Evolutionary conservation across 2,329 filamentous ascomycete species (phyloP).

Genomic region (Cladosporium sp.): DNA sequence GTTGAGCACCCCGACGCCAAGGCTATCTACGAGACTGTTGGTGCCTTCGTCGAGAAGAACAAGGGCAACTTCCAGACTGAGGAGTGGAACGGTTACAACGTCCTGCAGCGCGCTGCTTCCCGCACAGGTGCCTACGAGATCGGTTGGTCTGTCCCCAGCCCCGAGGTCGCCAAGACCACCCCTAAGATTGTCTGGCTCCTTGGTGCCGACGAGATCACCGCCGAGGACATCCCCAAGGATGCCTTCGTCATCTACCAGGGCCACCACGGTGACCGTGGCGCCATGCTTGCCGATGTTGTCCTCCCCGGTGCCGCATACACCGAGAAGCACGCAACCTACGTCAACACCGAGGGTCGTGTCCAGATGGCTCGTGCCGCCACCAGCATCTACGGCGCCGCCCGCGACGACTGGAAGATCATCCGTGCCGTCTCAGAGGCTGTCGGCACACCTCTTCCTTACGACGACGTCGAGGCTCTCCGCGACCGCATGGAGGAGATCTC

Average conservation of each 20-base stretch:
- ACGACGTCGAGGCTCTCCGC: conserved; percentile 84
- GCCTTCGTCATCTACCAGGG: conserved; percentile 98
- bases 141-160: conserved; percentile 85
- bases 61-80: conserved; percentile 80
- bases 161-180: conserved; percentile 77
- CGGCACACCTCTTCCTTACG: conserved; percentile 82
- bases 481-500: conserved; percentile 96
- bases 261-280: conserved; percentile 92
- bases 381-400: conserved; percentile 81
- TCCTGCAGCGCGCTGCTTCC: conserved; percentile 90
- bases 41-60: conserved; percentile 90
- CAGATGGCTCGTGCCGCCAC: conserved; percentile 92
- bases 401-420: conserved; percentile 99
- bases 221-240: conserved; percentile 87
- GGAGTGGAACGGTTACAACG: conserved; percentile 97
- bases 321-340: conserved; percentile 92
- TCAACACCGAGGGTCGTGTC: conserved; percentile 96
- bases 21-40: conserved; percentile 88
- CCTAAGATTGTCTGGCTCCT: conserved; percentile 97
- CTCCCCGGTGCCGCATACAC: conserved; percentile 95
- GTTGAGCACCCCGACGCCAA: conserved; percentile 90
- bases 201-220: conserved; percentile 86
- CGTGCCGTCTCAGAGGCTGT: conserved; percentile 91
- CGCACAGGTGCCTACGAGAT: conserved; percentile 93
- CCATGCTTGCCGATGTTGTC: conserved; percentile 88